Evolutionary conservation across 2,329 filamentous ascomycete genomes (phyloP), one percentile per base, ranked within the genome.

Genomic region (Xylariaceae sp.): DNA sequence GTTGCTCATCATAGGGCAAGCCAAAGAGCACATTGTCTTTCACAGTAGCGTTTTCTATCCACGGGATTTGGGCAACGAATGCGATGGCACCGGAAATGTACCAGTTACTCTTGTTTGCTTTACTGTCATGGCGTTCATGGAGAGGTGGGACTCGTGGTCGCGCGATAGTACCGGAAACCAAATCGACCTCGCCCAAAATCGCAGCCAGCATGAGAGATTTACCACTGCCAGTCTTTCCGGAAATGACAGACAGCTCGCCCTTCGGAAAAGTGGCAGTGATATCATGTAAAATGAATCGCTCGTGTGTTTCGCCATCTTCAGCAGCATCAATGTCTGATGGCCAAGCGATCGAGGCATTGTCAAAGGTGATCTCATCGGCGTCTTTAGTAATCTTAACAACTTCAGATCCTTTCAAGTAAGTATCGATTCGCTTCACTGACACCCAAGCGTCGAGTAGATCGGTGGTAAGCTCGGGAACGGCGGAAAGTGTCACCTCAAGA

Each of bases 31-130:
- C 85, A 55, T 93, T 94, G 36, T 89, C 82, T 45, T 77, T 81
- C 50, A 94, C 82, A 5, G 81, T 86, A 1, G 84, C 85, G 55
- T 91, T 92, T 59, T 92, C 87, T 39, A 93, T 87, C 88, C 87
- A 93, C 0, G 88, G 87, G 6, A 86, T 88, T 60, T 91, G 86
- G 1, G 84, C 80, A 25, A 91, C 85, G 55, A 83, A 92, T 0
- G 87, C 87, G 38, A 90, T 76, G 2, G 84, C 77, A 3, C 76
- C 75, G 6, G 82, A 76, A 14, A 89, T 74, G 36, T 86, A 81
- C 86, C 86, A 90, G 53, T 87, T 76, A 23, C 65, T 71, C 37
- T 61, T 69, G 38, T 78, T 84, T 2, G 85, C 86, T 50, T 81
- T 77, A 42, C 67, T 62, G 55, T 88, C 83, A 50, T 77, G 75